Conservation (phyloP, 106 monocot species). For the Dendrobium chrysotoxum region DNA sequence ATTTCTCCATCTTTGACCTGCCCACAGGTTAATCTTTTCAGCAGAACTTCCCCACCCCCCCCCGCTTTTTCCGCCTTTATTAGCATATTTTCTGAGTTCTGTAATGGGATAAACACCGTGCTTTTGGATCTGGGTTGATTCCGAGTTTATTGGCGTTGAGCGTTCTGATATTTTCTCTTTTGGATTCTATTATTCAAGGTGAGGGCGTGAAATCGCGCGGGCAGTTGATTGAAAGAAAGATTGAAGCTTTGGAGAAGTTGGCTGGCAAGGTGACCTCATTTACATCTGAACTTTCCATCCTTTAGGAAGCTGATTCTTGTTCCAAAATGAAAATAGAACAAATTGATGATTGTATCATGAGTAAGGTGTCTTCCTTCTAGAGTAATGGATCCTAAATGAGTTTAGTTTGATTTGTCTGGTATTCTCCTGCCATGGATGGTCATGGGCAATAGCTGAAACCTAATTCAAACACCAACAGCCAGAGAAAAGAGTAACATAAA, state of each 20-base stretch:
- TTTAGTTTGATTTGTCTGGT: not conserved
- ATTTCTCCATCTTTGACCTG: constrained; percentile 27
- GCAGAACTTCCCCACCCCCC: not conserved
- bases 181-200: constrained; percentile 22
- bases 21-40: constrained; percentile 5
- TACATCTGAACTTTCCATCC: not conserved
- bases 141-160: not conserved
- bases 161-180: not conserved
- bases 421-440: not conserved
- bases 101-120: not conserved
- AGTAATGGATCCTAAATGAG: too few species aligned
- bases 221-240: constrained; percentile 70
- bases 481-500: too few species aligned
- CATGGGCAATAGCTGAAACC: too few species aligned
- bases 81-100: not conserved
- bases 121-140: not conserved
- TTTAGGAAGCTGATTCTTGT: not conserved
- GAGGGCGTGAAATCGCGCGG: constrained; percentile 42
- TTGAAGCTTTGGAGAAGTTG: constrained; percentile 72
- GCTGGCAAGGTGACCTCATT: constrained; percentile 43
- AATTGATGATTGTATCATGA: not conserved
- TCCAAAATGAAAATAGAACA: not conserved
- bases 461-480: too few species aligned
- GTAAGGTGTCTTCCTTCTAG: too few species aligned
- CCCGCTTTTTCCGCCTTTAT: not conserved